Conservation (phyloP, 257 asterid species). For the Fraxinus cuspidata region DNA sequence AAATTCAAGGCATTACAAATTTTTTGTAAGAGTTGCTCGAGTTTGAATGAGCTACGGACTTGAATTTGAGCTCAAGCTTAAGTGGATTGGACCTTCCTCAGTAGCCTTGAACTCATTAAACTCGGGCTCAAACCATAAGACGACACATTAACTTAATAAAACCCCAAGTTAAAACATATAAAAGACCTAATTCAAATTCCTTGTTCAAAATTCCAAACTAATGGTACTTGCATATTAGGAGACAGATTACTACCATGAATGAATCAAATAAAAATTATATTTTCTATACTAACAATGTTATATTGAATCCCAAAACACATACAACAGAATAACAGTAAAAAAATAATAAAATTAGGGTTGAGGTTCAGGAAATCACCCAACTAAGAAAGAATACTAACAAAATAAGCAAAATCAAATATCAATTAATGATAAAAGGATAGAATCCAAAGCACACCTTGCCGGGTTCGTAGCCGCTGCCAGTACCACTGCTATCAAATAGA, state of each 20-base stretch:
- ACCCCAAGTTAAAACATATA: background rate
- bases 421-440: conserved; percentile 3
- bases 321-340: background rate
- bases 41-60: background rate
- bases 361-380: conserved; percentile 6
- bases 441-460: conserved; percentile 79
- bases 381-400: background rate
- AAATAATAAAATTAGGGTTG: background rate
- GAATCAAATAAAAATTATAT: background rate
- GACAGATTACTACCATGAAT: background rate
- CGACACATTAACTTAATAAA: background rate
- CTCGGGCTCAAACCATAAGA: conserved; percentile 1
- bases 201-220: background rate
- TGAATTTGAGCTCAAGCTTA: conserved; percentile 5
- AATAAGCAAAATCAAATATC: background rate
- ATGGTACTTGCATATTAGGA: too few relatives aligned
- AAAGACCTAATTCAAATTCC: background rate
- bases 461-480: conserved; percentile 77
- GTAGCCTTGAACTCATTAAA: background rate
- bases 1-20: too few relatives aligned
- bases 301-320: background rate
- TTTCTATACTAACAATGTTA: background rate
- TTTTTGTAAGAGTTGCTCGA: background rate
- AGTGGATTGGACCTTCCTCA: background rate
- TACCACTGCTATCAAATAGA: conserved; percentile 29